Conservation (phyloP, 208 protist genomes). For the Endotrypanum monterogeii region DNA sequence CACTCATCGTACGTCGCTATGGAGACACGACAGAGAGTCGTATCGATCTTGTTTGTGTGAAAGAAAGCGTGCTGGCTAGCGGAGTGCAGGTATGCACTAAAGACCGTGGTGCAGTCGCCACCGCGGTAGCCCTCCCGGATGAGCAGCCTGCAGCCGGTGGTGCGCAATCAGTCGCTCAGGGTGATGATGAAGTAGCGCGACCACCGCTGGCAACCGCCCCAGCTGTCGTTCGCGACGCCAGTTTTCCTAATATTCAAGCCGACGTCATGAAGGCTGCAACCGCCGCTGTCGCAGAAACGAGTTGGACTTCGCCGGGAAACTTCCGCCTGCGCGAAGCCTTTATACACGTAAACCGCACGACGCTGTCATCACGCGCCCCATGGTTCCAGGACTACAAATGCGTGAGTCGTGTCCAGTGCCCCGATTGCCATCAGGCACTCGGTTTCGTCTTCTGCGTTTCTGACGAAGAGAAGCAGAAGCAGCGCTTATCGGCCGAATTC, state of each 20-base stretch:
- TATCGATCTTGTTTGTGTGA: slow-evolving; percentile 68
- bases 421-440: slow-evolving; percentile 77
- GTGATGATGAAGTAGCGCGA: neutral
- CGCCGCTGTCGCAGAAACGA: slow-evolving; percentile 30
- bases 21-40: slow-evolving; percentile 46
- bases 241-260: slow-evolving; percentile 28
- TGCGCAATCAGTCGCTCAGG: neutral
- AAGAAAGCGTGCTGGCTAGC: slow-evolving; percentile 33
- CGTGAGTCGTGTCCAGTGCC: slow-evolving; percentile 58
- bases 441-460: slow-evolving; percentile 64
- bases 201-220: slow-evolving; percentile 3
- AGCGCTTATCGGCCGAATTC: neutral
- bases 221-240: slow-evolving; percentile 17
- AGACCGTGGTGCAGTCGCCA: slow-evolving; percentile 48
- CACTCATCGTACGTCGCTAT: slow-evolving; percentile 43
- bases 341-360: slow-evolving; percentile 65
- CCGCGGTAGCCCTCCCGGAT: slow-evolving; percentile 9
- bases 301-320: slow-evolving; percentile 65
- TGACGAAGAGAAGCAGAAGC: slow-evolving; percentile 1
- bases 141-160: neutral
- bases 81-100: slow-evolving; percentile 50
- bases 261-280: slow-evolving; percentile 41
- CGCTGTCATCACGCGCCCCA: slow-evolving; percentile 49
- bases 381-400: slow-evolving; percentile 75
- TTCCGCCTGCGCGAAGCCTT: slow-evolving; percentile 71